These are phyloP conservation scores for Epichloe elymi DNA, from an alignment of 2,329 filamentous ascomycete genomes.

Conservation along the genomic window DNA sequence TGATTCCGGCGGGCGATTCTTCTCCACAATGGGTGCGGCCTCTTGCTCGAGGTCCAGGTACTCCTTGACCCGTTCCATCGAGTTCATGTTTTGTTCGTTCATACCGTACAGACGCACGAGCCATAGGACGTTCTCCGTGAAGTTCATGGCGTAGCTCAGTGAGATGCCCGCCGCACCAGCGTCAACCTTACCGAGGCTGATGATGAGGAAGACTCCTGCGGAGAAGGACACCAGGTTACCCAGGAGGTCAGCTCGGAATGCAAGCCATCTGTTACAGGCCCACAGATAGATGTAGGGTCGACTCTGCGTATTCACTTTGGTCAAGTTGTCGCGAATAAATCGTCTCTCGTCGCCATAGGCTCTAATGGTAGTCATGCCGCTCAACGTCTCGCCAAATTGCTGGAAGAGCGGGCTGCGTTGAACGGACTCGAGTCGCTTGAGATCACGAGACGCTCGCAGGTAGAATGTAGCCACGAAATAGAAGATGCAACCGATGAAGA, in stretches of 20 bases:
- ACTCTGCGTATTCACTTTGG: conserved; percentile 78
- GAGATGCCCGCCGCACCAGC: conserved; percentile 87
- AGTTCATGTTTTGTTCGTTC: conserved; percentile 99
- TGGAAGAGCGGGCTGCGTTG: conserved; percentile 93
- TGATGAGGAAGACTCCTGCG: conserved; percentile 78
- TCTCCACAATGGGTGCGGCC: conserved; percentile 62
- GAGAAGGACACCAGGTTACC: conserved; percentile 91
- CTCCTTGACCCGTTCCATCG: conserved; percentile 92
- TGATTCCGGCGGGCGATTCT: conserved; percentile 60
- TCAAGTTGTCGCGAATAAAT: conserved; percentile 84
- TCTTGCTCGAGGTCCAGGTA: conserved; percentile 96
- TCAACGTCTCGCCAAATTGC: conserved; percentile 92
- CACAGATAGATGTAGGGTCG: conserved; percentile 93
- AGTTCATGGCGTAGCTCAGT: conserved; percentile 88
- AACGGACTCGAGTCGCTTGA: conserved; percentile 89
- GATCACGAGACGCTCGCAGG: conserved; percentile 79
- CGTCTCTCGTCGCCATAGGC: conserved; percentile 89
- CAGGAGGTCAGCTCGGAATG: conserved; percentile 79
- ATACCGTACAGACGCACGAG: conserved; percentile 84
- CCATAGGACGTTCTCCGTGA: conserved; percentile 95
- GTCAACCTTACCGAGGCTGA: conserved; percentile 72
- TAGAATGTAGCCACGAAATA: conserved; percentile 78
- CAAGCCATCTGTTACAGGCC: conserved; percentile 94
- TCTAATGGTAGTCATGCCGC: conserved; percentile 90
- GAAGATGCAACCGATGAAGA: conserved; percentile 77